phyloP scores from a whole-genome alignment of 2,329 filamentous ascomycete species.

The Xylariales sp. region DNA sequence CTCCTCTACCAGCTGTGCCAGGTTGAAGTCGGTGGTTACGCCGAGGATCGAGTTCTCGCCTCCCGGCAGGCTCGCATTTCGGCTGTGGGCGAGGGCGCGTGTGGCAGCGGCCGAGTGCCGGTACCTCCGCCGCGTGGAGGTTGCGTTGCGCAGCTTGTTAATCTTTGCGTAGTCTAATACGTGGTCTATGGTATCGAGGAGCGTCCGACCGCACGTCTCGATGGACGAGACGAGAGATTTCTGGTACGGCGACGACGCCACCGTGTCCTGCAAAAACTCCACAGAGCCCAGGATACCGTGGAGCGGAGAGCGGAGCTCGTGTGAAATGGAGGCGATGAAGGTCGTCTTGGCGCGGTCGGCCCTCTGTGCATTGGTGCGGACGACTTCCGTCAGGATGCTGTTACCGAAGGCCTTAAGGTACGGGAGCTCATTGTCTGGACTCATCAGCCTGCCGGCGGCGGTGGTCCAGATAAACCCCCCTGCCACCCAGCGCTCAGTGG shows the following conservation, averaged over 20 bases:
- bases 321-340: slow-evolving; percentile 54
- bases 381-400: slow-evolving; percentile 53
- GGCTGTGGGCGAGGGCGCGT: too few species aligned
- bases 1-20: slow-evolving; percentile 39
- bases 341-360: slow-evolving; percentile 48
- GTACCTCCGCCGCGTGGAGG: too few species aligned
- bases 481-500: slow-evolving; percentile 20
- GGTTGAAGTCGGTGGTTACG: slow-evolving; percentile 21
- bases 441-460: slow-evolving; percentile 2
- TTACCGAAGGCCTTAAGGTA: slow-evolving; percentile 47
- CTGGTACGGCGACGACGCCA: slow-evolving; percentile 41
- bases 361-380: slow-evolving; percentile 31
- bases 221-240: slow-evolving; percentile 44
- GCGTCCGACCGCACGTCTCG: slow-evolving; percentile 44
- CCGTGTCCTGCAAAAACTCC: slow-evolving; percentile 49
- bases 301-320: slow-evolving; percentile 57
- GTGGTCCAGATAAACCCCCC: slow-evolving; percentile 4
- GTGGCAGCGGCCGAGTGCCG: too few species aligned
- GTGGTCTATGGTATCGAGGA: slow-evolving; percentile 51
- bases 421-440: slow-evolving; percentile 30
- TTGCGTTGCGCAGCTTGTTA: slow-evolving; percentile 27
- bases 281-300: slow-evolving; percentile 54
- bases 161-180: slow-evolving; percentile 53
- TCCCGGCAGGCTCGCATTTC: too few species aligned
- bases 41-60: slow-evolving; percentile 15